Conservation (phyloP, 768 basidiomycete species). For the Tricholoma sp. region DNA sequence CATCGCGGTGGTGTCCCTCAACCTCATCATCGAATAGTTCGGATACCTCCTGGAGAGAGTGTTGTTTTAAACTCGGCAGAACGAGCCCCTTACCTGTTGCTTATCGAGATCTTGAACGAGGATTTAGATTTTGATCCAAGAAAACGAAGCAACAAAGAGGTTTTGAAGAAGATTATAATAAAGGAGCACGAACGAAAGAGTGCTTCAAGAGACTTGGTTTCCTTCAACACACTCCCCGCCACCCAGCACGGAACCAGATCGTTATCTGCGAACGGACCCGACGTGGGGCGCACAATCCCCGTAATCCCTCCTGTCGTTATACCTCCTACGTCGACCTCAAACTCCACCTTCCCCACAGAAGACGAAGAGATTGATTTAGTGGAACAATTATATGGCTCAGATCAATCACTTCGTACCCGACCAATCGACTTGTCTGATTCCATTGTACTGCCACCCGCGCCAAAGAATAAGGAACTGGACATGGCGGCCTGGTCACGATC, state of each 20-base stretch:
- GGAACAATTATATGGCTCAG: constrained; percentile 87
- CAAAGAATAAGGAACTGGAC: constrained; percentile 88
- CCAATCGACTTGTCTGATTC: constrained; percentile 80
- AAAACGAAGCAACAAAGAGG: constrained; percentile 79
- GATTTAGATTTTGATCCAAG: constrained; percentile 91
- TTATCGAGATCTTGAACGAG: constrained; percentile 84
- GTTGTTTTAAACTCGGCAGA: constrained; percentile 98
- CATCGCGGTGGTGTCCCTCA: constrained; percentile 35
- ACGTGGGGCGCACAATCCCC: constrained; percentile 24
- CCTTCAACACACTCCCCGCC: constrained; percentile 29
- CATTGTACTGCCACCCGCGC: constrained; percentile 73
- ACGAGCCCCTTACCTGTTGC: constrained; percentile 86
- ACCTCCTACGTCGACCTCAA: constrained; percentile 14
- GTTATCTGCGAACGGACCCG: constrained; percentile 22
- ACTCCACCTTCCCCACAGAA: constrained; percentile 28
- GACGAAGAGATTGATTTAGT: constrained; percentile 96
- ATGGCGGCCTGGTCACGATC: constrained; percentile 76
- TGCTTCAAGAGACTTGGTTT: constrained; percentile 49
- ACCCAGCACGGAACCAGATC: constrained; percentile 16
- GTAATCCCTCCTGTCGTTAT: constrained; percentile 20
- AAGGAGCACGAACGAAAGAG: constrained; percentile 62
- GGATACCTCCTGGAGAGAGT: constrained; percentile 95
- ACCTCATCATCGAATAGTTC: constrained; percentile 91
- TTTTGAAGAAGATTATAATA: constrained; percentile 68
- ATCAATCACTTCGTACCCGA: constrained; percentile 63